Evolutionary conservation across 805 yeast species (phyloP), one percentile per base, ranked within the genome.

Genomic region (Zygotorulaspora florentina): DNA sequence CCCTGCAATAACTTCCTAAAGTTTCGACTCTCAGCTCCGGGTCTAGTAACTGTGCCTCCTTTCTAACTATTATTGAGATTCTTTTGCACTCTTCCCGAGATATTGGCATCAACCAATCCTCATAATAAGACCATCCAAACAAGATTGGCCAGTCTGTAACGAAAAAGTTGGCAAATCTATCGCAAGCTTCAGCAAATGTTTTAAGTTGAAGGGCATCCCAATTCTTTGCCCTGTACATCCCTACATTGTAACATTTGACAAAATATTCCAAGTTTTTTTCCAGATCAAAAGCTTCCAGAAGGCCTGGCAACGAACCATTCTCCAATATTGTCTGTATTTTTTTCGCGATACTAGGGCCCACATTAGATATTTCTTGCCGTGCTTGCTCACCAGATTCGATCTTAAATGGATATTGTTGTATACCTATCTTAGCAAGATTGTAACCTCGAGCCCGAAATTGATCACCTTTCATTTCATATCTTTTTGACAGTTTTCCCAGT

Each of bases 101-200:
- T 3, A 64, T 59, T 9, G 42, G 42, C 27, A 37, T 47, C 16
- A 45, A 39, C 68, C 68, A 64, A 37, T 64, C 68, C 15, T 61
- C 60, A 45, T 56, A 64, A 43, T 55, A 64, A 2, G 58, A 50
- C 65, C 65, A 63, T 10, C 68, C 68, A 48, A 54, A 58, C 26
- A 64, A 37, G 12, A 55, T 50, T 10, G 55, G 48, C 68, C 68
- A 64, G n/a, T 56, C 57, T 6, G 38, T 25, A 1, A 34, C 17
- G 29, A 61, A 46, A 18, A 54, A 55, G 1, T 47, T 41, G 1
- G 61, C 57, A 8, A 46, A 46, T 16, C 48, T 57, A n/a, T 40
- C 15, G 3, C 50, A 9, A 5, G 54, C 60, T 30, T 56, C 57
- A 9, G 46, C 17, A 28, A 63, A 62, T 11, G 56, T 47, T 2